Evolutionary conservation across 768 basidiomycete species (phyloP).

Genomic region (Tylopilus felleus): DNA sequence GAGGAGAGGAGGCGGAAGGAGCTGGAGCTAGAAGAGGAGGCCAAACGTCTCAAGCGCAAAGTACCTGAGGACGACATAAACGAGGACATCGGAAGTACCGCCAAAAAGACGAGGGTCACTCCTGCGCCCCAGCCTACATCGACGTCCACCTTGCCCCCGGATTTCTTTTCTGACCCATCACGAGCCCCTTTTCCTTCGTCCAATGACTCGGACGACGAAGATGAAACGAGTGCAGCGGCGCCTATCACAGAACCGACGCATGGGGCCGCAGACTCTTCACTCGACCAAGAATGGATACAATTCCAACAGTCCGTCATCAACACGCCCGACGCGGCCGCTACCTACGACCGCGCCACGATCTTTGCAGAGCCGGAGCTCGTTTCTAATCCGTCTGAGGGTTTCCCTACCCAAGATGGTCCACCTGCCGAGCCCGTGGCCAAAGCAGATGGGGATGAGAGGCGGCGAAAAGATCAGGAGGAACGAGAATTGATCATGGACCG

Average conservation of each 20-base stretch:
- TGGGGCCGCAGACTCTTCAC: slow-evolving; percentile 21
- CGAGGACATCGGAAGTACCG: slow-evolving; percentile 20
- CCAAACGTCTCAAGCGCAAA: slow-evolving; percentile 35
- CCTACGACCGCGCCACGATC: slow-evolving; percentile 69
- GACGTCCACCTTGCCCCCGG: slow-evolving; percentile 47
- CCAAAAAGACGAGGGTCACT: slow-evolving; percentile 31
- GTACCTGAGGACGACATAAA: slow-evolving; percentile 24
- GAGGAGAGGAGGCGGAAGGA: slow-evolving; percentile 46
- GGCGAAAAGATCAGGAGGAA: slow-evolving; percentile 64
- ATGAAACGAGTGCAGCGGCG: slow-evolving; percentile 25
- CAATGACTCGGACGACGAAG: slow-evolving; percentile 43
- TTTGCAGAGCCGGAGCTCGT: slow-evolving; percentile 63
- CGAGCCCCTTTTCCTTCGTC: slow-evolving; percentile 40
- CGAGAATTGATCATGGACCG: slow-evolving; percentile 84
- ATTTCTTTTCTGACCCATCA: slow-evolving; percentile 82
- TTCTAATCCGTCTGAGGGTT: slow-evolving; percentile 44
- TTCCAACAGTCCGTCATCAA: slow-evolving; percentile 67
- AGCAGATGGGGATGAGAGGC: slow-evolving; percentile 38
- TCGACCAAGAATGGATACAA: slow-evolving; percentile 71
- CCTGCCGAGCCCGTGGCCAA: slow-evolving; percentile 12
- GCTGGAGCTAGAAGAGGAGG: slow-evolving; percentile 34
- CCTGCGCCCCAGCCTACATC: slow-evolving; percentile 11
- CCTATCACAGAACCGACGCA: background rate
- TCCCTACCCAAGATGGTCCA: slow-evolving; percentile 37
- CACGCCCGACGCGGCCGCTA: slow-evolving; percentile 39